phyloP scores from a whole-genome alignment of 805 yeast genomes.

The Priceomyces haplophilus region DNA sequence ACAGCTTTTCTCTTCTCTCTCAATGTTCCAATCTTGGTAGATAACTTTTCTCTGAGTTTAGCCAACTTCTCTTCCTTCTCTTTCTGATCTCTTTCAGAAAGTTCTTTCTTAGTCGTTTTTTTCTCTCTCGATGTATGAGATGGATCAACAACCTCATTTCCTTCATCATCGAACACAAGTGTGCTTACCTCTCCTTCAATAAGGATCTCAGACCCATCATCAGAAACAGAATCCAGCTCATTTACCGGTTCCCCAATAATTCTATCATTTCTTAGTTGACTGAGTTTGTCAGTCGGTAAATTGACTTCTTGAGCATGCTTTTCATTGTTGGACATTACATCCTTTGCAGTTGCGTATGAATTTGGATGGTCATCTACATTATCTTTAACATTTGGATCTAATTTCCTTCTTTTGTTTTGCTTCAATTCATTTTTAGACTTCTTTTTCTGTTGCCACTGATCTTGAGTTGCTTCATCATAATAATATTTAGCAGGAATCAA shows the following conservation, averaged over 20 bases:
- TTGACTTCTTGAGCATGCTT: slow-evolving; percentile 49
- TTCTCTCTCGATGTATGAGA: slow-evolving; percentile 1
- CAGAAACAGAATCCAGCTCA: slow-evolving; percentile 17
- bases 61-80: slow-evolving; percentile 54
- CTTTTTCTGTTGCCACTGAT: slow-evolving; percentile 89
- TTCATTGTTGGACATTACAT: slow-evolving; percentile 55
- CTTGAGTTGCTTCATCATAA: slow-evolving; percentile 83
- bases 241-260: slow-evolving; percentile 4
- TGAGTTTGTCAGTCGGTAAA: slow-evolving; percentile 32
- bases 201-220: slow-evolving; percentile 10
- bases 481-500: slow-evolving; percentile 92
- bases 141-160: slow-evolving; percentile 20
- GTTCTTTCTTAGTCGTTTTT: slow-evolving; percentile 18
- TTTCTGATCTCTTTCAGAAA: slow-evolving; percentile 48
- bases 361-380: slow-evolving; percentile 41
- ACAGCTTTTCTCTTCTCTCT: slow-evolving; percentile 88
- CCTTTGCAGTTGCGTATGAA: slow-evolving; percentile 53
- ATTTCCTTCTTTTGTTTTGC: slow-evolving; percentile 62
- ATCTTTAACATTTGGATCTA: slow-evolving; percentile 61
- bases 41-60: slow-evolving; percentile 73
- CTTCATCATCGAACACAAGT: slow-evolving; percentile 67
- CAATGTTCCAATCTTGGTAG: slow-evolving; percentile 65
- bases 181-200: slow-evolving; percentile 13
- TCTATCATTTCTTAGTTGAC: slow-evolving; percentile 17
- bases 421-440: slow-evolving; percentile 62